Evolutionary conservation across 1,284 basidiomycete genomes (phyloP).

Genomic region (Trichosporon coremiiforme): DNA sequence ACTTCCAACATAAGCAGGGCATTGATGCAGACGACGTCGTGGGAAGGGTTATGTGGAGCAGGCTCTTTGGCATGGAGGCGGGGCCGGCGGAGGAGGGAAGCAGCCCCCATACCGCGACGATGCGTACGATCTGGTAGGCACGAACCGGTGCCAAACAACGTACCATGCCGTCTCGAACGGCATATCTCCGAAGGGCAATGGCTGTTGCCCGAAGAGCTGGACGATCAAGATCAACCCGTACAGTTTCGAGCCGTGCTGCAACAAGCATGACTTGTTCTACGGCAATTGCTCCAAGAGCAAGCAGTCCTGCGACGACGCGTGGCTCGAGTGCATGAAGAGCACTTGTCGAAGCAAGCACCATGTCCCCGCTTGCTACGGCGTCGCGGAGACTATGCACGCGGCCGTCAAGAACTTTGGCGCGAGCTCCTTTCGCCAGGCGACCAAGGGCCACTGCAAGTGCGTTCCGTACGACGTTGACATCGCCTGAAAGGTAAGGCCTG

Average conservation of each 20-base stretch:
- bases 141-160: not conserved
- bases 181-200: not conserved
- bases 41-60: not conserved
- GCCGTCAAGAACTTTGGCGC: not conserved
- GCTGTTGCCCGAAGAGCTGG: not conserved
- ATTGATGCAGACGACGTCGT: slow-evolving; percentile 1
- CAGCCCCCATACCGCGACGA: not conserved
- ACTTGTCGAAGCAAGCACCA: not conserved
- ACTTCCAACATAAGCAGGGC: not conserved
- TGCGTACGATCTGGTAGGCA: not conserved
- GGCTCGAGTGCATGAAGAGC: not conserved
- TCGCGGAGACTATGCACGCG: not conserved
- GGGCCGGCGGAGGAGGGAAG: not conserved
- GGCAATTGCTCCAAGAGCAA: slow-evolving; percentile 3
- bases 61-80: slow-evolving; percentile 1
- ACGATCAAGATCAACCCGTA: not conserved
- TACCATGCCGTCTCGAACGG: not conserved
- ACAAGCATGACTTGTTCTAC: slow-evolving; percentile 18
- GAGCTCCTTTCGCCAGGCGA: not conserved
- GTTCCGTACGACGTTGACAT: not conserved
- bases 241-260: slow-evolving; percentile 12
- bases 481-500: no score
- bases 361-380: not conserved
- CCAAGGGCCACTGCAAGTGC: slow-evolving; percentile 12
- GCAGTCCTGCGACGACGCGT: not conserved